Base-by-base conservation (phyloP, 2,329 filamentous ascomycete species). In the Ascocoryne sarcoides region DNA sequence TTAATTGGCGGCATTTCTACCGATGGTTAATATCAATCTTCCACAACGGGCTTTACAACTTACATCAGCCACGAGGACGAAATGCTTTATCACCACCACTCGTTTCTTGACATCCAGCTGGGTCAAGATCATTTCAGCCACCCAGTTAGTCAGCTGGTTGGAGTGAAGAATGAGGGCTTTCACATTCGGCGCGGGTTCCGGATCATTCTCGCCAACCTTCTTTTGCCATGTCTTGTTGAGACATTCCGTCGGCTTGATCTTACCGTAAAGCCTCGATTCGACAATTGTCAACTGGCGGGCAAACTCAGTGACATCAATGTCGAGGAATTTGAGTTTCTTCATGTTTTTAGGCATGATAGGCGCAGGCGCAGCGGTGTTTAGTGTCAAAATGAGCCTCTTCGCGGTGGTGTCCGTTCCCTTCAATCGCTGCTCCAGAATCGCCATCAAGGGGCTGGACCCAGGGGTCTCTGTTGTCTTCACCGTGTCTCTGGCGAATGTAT, bases 221-320 rank as follows among this genome's bases (percentile, higher is more conserved):
- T 93, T 96, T 64, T 95, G 88, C 92, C 92, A 98, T 4, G 89
- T 95, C 71, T 98, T 98, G 66, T 95, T 95, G 46, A 98, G 68
- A 61, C 90, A 96, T 62, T 98, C 92, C 0, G 87, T 92, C 0
- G 90, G 84, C 62, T 90, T 90, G 62, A 98, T 94, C 66, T 95
- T 95, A 53, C 84, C 86, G 57, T 96, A 98, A 1, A 96, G 72
- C 46, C 83, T 83, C 2, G 89, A 95, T 63, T 98, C 92, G 49
- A 96, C 94, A 50, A 98, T 92, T 0, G 92, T 98, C 47, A 98
- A 72, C 62, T 98, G 92, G 35, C 92, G 81, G n/a, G 92, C 92
- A 63, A 98, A 96, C 60, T 98, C 92, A 0, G 84, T 85, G 0
- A 88, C 80, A 59, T 98, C 92, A 53, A 98, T 95, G 59, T 98